Evolutionary conservation across 139 green algal genomes (phyloP).

Genomic region (Coelastrella sp.): DNA sequence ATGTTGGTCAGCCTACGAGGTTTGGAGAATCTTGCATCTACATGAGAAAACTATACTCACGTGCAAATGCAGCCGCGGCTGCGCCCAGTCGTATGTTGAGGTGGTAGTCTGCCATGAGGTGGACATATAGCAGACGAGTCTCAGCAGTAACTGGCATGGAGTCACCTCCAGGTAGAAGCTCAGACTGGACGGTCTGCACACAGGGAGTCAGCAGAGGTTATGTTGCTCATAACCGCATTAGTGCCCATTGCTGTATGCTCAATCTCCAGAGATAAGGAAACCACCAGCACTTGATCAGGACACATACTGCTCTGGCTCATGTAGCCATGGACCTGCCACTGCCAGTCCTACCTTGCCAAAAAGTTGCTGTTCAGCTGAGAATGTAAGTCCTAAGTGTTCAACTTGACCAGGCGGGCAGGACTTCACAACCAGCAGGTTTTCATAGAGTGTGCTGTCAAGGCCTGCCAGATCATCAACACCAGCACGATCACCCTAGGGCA

Average conservation of each 20-base stretch:
- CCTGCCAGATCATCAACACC: conserved; percentile 79
- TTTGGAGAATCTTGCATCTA: not conserved
- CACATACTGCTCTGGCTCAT: too few relatives aligned
- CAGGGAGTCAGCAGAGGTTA: not conserved
- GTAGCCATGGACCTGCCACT: too few relatives aligned
- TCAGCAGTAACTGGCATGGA: conserved; percentile 72
- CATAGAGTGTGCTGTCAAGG: conserved; percentile 71
- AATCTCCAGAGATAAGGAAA: too few relatives aligned
- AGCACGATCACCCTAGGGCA: conserved; percentile 67
- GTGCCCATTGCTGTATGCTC: not conserved
- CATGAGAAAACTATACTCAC: conserved; percentile 2
- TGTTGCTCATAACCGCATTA: not conserved
- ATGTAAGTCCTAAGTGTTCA: conserved; percentile 82
- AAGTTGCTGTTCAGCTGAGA: conserved; percentile 75
- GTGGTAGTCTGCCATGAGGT: conserved; percentile 87
- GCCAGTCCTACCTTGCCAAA: conserved; percentile 59
- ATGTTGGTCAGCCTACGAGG: too few relatives aligned
- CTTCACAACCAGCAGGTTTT: conserved; percentile 70
- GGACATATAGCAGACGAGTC: conserved; percentile 85
- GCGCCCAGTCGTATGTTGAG: conserved; percentile 77
- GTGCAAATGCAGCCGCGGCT: conserved; percentile 75
- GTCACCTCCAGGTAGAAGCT: conserved; percentile 60
- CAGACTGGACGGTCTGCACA: conserved; percentile 7
- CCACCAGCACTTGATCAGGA: too few relatives aligned
- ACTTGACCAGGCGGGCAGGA: conserved; percentile 69